Percentiles rank a stretch among this genome's conserved stretches.
phyloP scores from a whole-genome alignment of 192 early-diverging fungal species.

The Rhizoclosmatium sp. region DNA sequence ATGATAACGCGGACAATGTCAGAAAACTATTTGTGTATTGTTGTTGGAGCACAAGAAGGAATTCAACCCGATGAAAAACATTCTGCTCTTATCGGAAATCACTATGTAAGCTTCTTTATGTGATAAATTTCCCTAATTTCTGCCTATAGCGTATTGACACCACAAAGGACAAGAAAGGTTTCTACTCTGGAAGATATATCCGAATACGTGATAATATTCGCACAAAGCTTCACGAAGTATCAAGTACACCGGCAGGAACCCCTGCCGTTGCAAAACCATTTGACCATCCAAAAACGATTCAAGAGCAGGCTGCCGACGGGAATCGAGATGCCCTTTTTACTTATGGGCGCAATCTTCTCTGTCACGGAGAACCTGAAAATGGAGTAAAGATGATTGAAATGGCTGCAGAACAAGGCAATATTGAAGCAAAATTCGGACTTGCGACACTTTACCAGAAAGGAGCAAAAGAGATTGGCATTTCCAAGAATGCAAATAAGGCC shows the following conservation, averaged over 20 bases:
- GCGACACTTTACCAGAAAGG: neutral
- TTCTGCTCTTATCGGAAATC: neutral
- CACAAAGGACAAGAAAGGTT: neutral
- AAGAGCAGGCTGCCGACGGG: neutral
- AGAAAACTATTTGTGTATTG: neutral
- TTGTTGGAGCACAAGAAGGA: neutral
- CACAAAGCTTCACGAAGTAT: neutral
- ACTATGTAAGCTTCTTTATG: neutral
- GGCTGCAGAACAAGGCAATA: neutral
- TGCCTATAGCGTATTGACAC: neutral
- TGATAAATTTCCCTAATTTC: neutral
- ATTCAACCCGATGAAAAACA: neutral
- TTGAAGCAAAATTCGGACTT: neutral
- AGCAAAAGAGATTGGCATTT: neutral
- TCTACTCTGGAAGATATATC: neutral
- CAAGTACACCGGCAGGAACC: neutral
- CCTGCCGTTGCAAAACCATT: neutral
- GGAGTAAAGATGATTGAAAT: neutral
- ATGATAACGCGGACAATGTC: neutral
- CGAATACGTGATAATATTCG: neutral
- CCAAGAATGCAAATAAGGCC: neutral
- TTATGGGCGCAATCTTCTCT: neutral
- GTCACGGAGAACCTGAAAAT: neutral
- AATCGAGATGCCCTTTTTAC: neutral
- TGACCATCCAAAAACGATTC: neutral